These are phyloP conservation scores for Jamesozyma rosinii DNA, from an alignment of 805 yeast species.

Conservation along the genomic window DNA sequence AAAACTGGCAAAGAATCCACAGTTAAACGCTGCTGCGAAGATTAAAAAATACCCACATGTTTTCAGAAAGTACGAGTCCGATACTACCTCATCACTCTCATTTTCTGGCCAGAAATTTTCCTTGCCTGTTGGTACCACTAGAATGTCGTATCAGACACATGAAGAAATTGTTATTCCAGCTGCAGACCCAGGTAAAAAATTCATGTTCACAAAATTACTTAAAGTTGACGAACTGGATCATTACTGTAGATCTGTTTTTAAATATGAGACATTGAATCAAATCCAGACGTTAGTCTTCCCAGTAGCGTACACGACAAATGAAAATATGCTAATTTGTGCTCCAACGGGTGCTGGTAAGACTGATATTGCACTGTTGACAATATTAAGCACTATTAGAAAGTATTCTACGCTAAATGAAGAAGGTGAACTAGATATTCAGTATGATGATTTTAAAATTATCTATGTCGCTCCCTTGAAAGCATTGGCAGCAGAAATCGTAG, in stretches of 20 bases:
- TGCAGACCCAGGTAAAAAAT: constrained; percentile 45
- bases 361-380: constrained; percentile 77
- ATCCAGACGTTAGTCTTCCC: constrained; percentile 89
- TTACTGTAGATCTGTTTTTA: constrained; percentile 76
- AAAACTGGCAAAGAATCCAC: constrained; percentile 39
- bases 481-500: constrained; percentile 92
- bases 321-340: constrained; percentile 92
- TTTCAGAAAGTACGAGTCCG: constrained; percentile 58
- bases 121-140: constrained; percentile 72
- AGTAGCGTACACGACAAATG: constrained; percentile 85
- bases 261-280: constrained; percentile 67
- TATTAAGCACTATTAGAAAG: constrained; percentile 71
- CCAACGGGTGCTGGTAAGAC: constrained; percentile 99
- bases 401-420: constrained; percentile 46
- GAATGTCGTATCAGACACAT: constrained; percentile 48
- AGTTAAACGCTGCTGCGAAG: constrained; percentile 38
- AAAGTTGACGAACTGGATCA: constrained; percentile 57
- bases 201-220: constrained; percentile 40
- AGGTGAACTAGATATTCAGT: constrained; percentile 55
- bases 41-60: constrained; percentile 76
- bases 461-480: constrained; percentile 93
- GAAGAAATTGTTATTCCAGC: constrained; percentile 84
- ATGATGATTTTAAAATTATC: constrained; percentile 79
- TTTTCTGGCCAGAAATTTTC: constrained; percentile 72
- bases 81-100: constrained; percentile 48